Percentiles rank a stretch among this genome's conserved stretches.
phyloP scores from a whole-genome alignment of 192 early-diverging fungal genomes.

The Entophlyctis luteolus region DNA sequence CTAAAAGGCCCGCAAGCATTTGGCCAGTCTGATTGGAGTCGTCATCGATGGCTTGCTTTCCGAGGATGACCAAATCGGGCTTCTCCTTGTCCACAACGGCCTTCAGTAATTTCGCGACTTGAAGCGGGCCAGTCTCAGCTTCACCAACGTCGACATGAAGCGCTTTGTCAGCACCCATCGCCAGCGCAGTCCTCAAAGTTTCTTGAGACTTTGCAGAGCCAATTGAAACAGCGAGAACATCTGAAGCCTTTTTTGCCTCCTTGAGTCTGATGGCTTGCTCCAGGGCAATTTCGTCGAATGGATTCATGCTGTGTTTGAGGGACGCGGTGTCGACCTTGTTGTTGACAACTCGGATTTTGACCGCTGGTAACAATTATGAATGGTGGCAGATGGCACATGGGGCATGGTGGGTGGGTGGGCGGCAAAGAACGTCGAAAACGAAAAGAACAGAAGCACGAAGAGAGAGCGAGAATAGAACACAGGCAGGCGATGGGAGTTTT shows the following conservation, averaged over 20 bases:
- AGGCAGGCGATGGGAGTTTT: too few species aligned
- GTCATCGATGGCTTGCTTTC: conserved; percentile 99
- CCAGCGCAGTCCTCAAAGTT: conserved; percentile 89
- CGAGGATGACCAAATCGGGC: conserved; percentile 89
- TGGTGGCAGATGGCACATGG: too few species aligned
- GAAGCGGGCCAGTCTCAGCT: conserved; percentile 58
- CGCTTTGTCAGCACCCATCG: conserved; percentile 95
- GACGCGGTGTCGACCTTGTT: conserved; percentile 78
- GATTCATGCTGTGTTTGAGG: conserved; percentile 90
- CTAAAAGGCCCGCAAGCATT: conserved; percentile 94
- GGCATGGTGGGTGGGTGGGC: too few species aligned
- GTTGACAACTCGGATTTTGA: conserved; percentile 94
- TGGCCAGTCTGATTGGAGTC: conserved; percentile 96
- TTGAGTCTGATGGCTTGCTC: conserved; percentile 93
- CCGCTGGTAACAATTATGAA: too few species aligned
- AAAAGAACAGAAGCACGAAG: too few species aligned
- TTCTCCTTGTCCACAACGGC: conserved; percentile 85
- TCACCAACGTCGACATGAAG: conserved; percentile 86
- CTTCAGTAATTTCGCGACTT: conserved; percentile 94
- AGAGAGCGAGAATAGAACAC: too few species aligned
- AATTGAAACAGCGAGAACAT: conserved; percentile 85
- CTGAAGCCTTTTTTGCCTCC: conserved; percentile 74
- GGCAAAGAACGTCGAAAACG: too few species aligned
- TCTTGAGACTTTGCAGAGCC: conserved; percentile 88
- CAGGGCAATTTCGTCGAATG: conserved; percentile 98